Conservation (phyloP, 352 stramenopile genomes). For the Phytophthora sp. region DNA sequence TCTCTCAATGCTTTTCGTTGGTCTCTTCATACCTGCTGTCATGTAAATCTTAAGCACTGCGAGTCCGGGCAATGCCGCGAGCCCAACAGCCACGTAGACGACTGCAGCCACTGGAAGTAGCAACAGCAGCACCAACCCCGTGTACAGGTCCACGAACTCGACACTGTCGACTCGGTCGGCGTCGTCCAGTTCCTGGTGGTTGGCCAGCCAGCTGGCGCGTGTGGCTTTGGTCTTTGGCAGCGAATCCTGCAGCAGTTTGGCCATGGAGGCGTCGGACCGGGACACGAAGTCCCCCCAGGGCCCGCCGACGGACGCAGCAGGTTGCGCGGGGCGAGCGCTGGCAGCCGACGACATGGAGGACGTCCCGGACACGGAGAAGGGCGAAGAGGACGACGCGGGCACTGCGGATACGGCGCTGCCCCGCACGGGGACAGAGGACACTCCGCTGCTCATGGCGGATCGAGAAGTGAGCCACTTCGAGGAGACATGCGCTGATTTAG, state of each 20-base stretch:
- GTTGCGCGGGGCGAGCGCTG: background rate
- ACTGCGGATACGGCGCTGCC: background rate
- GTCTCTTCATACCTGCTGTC: conserved; percentile 19
- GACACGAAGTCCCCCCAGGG: conserved; percentile 43
- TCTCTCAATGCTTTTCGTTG: conserved; percentile 27
- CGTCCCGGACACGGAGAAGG: background rate
- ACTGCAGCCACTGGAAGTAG: conserved; percentile 13
- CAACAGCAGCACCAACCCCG: conserved; percentile 21
- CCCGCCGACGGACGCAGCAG: conserved; percentile 21
- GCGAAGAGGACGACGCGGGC: background rate
- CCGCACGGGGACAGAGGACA: background rate
- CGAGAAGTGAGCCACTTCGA: background rate
- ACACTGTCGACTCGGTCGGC: conserved; percentile 18
- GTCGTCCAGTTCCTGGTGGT: conserved; percentile 36
- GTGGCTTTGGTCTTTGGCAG: conserved; percentile 41
- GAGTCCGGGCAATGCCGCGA: conserved; percentile 25
- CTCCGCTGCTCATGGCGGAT: background rate
- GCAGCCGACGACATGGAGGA: conserved; percentile 8
- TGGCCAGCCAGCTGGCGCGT: conserved; percentile 31
- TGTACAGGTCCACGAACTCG: conserved; percentile 38
- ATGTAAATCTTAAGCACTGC: conserved; percentile 22
- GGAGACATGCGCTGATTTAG: background rate
- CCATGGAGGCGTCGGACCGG: conserved; percentile 41
- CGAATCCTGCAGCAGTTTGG: conserved; percentile 39
- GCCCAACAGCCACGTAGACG: conserved; percentile 21